These are phyloP conservation scores for Suaeda aralocaspica DNA, from an alignment of 148 eudicot genomes.

Conservation along the genomic window DNA sequence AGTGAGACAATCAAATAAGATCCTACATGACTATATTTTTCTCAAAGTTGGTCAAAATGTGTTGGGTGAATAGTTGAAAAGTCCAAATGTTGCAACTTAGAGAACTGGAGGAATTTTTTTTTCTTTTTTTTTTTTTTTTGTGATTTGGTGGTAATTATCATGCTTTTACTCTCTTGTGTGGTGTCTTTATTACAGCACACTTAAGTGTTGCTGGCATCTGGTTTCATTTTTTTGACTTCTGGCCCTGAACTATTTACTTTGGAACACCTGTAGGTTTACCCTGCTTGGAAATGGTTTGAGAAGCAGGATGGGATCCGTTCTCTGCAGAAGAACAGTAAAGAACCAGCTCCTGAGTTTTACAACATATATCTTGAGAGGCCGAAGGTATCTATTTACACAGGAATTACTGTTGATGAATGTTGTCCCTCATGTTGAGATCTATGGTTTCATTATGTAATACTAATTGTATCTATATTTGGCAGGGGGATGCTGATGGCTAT, in stretches of 20 bases:
- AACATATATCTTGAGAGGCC: conserved; percentile 98
- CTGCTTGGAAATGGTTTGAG: conserved; percentile 99
- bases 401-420: too few species aligned
- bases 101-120: too few species aligned
- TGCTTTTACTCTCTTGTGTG: neutral
- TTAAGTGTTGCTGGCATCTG: neutral
- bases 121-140: too few species aligned
- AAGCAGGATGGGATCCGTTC: conserved; percentile 96
- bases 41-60: too few species aligned
- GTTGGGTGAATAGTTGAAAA: too few species aligned
- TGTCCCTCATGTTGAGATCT: too few species aligned
- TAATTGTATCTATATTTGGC: conserved; percentile 21
- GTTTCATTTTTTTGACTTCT: conserved; percentile 2
- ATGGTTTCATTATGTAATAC: neutral
- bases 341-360: conserved; percentile 93
- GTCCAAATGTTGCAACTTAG: too few species aligned
- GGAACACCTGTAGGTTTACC: conserved; percentile 63
- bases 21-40: too few species aligned
- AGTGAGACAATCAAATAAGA: too few species aligned
- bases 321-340: conserved; percentile 82
- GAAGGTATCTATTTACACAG: conserved; percentile 56
- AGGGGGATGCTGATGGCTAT: conserved; percentile 99
- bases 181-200: neutral
- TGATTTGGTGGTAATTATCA: neutral
- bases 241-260: neutral